Percentiles rank a stretch among this genome's conserved stretches.
phyloP scores from a whole-genome alignment of 1,284 basidiomycete species.

The Austroboletus niveus region DNA sequence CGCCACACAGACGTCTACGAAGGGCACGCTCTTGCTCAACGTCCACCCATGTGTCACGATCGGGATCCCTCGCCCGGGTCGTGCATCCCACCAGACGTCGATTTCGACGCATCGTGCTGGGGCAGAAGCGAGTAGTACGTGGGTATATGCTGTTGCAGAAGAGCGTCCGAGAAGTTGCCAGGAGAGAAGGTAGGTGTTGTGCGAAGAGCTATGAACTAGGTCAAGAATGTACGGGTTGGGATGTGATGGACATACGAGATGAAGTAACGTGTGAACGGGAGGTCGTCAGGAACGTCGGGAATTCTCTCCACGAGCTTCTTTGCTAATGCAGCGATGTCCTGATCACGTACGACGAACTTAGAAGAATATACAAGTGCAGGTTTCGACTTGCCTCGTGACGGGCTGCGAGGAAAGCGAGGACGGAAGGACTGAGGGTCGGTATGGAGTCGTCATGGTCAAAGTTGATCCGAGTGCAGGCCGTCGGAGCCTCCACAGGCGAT shows the following conservation, averaged over 20 bases:
- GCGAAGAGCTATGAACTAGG: slow-evolving; percentile 47
- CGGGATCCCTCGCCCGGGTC: slow-evolving; percentile 40
- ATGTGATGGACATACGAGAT: slow-evolving; percentile 45
- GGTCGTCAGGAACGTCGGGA: slow-evolving; percentile 39
- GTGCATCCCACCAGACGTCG: slow-evolving; percentile 57
- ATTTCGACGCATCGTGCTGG: slow-evolving; percentile 66
- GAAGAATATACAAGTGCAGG: background rate
- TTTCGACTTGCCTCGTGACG: slow-evolving; percentile 14
- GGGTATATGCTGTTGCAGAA: slow-evolving; percentile 53
- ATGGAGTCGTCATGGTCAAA: background rate
- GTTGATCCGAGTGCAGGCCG: slow-evolving; percentile 16
- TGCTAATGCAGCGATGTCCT: slow-evolving; percentile 39
- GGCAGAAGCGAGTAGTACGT: slow-evolving; percentile 45
- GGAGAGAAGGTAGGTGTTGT: slow-evolving; percentile 64
- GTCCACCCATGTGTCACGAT: slow-evolving; percentile 65
- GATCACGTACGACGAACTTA: background rate
- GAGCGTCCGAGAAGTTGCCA: slow-evolving; percentile 58
- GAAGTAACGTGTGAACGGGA: slow-evolving; percentile 54
- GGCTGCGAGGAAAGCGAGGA: slow-evolving; percentile 20
- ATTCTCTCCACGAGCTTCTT: slow-evolving; percentile 37
- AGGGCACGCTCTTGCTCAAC: slow-evolving; percentile 47
- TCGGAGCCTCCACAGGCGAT: background rate
- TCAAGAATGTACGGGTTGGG: background rate
- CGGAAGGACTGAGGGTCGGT: slow-evolving; percentile 19
- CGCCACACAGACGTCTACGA: slow-evolving; percentile 50